A percentile compares a stretch with the other conserved stretches of the same genome.
These are phyloP conservation scores for Syzygium malaccense DNA, from an alignment of 441 rosid genomes.

Conservation along the genomic window DNA sequence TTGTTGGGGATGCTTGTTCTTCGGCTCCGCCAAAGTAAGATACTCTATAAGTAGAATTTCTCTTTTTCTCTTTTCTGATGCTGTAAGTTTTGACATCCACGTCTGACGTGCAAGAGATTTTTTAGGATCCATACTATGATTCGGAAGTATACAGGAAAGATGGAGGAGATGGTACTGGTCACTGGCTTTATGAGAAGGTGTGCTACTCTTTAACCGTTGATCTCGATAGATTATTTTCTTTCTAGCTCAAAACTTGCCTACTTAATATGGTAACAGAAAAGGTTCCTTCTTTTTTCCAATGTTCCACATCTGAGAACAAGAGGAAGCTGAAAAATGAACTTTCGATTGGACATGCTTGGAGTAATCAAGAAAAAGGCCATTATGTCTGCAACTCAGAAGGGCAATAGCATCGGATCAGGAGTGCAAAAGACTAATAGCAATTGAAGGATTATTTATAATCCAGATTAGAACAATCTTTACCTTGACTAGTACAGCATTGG, in stretches of 20 bases:
- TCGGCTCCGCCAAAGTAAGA: slow-evolving; percentile 70
- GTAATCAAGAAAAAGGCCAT: background rate
- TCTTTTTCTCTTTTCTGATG: background rate
- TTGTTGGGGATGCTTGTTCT: slow-evolving; percentile 83
- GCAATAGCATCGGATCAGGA: background rate
- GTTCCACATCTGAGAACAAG: background rate
- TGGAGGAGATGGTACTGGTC: slow-evolving; percentile 89
- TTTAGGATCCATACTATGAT: slow-evolving; percentile 85
- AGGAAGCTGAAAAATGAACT: background rate
- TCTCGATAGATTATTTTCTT: background rate
- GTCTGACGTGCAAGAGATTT: background rate
- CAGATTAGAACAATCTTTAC: background rate
- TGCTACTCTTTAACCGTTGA: background rate
- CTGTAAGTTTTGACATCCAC: background rate
- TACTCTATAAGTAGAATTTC: background rate
- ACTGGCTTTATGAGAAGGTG: slow-evolving; percentile 86
- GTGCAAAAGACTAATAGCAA: background rate
- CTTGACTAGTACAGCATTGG: background rate
- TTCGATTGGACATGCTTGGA: background rate
- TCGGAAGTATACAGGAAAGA: slow-evolving; percentile 75
- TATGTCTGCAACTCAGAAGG: background rate
- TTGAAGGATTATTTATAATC: background rate
- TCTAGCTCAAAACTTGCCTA: background rate
- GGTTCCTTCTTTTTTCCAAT: background rate
- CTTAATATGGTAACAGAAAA: background rate